Conservation (phyloP, 2,329 filamentous ascomycete species). For the Pseudogymnoascus verrucosus region DNA sequence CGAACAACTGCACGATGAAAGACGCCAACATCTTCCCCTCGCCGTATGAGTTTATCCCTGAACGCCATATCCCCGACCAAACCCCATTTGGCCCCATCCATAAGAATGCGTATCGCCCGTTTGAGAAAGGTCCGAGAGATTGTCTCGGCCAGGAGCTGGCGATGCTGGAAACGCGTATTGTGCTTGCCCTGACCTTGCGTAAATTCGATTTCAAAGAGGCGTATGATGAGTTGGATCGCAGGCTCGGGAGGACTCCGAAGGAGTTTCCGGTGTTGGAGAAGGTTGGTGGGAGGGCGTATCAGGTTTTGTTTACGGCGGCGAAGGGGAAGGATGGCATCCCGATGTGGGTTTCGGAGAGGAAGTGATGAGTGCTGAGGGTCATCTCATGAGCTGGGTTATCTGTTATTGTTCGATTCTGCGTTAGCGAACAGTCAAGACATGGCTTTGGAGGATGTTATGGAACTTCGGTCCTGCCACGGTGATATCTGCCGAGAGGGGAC, state of each 20-base stretch:
- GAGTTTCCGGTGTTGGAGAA: conserved; percentile 15
- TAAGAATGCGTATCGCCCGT: conserved; percentile 27
- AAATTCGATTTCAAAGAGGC: conserved; percentile 38
- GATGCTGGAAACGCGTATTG: conserved; percentile 38
- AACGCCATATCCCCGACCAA: conserved; percentile 15
- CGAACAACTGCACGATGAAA: background rate
- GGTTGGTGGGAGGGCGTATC: conserved; percentile 14
- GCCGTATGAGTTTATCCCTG: background rate
- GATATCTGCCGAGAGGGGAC: no score
- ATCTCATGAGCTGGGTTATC: background rate
- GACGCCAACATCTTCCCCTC: background rate
- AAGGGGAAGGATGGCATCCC: conserved; percentile 21
- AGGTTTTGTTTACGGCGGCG: conserved; percentile 19
- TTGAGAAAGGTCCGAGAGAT: conserved; percentile 44
- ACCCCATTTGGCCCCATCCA: background rate
- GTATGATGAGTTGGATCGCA: conserved; percentile 28
- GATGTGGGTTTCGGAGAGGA: conserved; percentile 8
- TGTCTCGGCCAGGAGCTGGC: conserved; percentile 48
- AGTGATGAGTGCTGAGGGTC: background rate
- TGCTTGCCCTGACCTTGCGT: conserved; percentile 38
- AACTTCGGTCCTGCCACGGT: no score
- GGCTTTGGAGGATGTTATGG: background rate
- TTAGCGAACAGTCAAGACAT: background rate
- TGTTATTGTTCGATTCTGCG: background rate
- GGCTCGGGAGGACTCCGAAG: conserved; percentile 15